Percentiles rank a stretch among this genome's conserved stretches.
These are phyloP conservation scores for Sclerotiophoma versabilis DNA, from an alignment of 2,329 filamentous ascomycete species.

Conservation along the genomic window DNA sequence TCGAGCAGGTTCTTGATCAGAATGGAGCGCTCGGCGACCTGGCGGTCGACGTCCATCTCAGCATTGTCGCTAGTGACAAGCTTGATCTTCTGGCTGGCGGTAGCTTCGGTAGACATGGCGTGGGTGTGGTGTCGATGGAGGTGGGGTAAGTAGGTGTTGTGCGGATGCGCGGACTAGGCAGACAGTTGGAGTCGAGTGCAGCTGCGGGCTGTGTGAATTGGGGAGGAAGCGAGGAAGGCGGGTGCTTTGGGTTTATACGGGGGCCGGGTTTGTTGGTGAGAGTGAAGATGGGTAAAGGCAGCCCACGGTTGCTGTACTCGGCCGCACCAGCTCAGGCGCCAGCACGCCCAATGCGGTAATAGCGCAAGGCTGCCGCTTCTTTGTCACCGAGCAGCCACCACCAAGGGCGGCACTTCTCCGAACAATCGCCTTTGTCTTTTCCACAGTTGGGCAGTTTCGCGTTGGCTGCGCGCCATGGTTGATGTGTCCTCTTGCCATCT, in stretches of 20 bases:
- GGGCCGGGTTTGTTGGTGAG: conserved; percentile 5
- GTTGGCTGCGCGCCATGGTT: not conserved
- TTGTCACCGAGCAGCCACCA: not conserved
- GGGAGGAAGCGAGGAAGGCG: conserved; percentile 10
- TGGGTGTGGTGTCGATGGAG: conserved; percentile 14
- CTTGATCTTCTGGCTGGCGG: conserved; percentile 40
- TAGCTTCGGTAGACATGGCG: conserved; percentile 34
- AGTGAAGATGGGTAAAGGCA: conserved; percentile 12
- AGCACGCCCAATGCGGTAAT: conserved; percentile 10
- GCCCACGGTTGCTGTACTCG: conserved; percentile 14
- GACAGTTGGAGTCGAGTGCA: not conserved
- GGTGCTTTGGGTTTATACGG: conserved; percentile 22
- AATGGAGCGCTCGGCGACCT: conserved; percentile 87
- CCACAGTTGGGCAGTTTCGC: not conserved
- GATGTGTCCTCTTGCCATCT: too few relatives aligned
- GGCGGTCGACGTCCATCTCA: conserved; percentile 64
- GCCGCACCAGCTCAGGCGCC: conserved; percentile 16
- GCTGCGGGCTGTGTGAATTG: conserved; percentile 4
- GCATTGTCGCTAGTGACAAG: conserved; percentile 56
- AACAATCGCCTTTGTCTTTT: not conserved
- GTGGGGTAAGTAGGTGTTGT: conserved; percentile 29
- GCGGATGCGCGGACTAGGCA: conserved; percentile 6
- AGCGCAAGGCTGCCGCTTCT: conserved; percentile 15
- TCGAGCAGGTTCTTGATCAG: conserved; percentile 99
- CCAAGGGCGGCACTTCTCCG: conserved; percentile 6